Conservation (phyloP, 176 grass and related monocot genomes). For the Paspalum notatum region DNA sequence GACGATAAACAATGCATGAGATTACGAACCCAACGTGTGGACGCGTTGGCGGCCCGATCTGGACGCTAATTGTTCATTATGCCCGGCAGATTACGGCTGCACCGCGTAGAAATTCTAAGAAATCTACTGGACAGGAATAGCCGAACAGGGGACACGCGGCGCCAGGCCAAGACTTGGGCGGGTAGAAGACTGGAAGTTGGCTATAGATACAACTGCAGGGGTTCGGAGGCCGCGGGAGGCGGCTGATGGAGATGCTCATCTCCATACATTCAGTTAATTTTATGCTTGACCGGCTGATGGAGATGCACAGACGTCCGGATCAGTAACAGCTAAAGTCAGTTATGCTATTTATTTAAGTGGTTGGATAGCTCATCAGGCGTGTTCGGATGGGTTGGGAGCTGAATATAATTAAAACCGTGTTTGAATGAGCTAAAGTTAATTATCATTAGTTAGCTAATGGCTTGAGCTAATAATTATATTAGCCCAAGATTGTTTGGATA, state of each 20-base stretch:
- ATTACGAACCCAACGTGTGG: constrained; percentile 23
- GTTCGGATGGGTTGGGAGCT: too few species aligned
- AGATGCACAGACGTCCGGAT: not conserved
- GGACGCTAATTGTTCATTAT: constrained; percentile 10
- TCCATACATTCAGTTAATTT: not conserved
- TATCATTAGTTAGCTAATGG: too few species aligned
- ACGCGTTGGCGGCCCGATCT: constrained; percentile 23
- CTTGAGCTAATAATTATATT: too few species aligned
- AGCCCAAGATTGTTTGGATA: too few species aligned
- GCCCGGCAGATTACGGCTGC: not conserved
- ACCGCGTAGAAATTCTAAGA: constrained; percentile 14
- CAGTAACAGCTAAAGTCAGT: too few species aligned
- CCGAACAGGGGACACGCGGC: constrained; percentile 43
- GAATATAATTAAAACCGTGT: too few species aligned
- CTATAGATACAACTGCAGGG: too few species aligned
- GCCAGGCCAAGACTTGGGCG: constrained; percentile 22
- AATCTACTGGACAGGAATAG: not conserved
- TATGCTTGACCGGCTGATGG: constrained; percentile 4
- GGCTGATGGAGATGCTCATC: constrained; percentile 24
- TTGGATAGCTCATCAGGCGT: too few species aligned
- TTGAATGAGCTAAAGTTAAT: too few species aligned
- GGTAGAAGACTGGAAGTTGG: not conserved
- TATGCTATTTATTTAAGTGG: too few species aligned
- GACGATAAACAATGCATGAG: constrained; percentile 11
- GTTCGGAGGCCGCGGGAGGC: not conserved